phyloP scores from a whole-genome alignment of 176 grass and related monocot species.

The Triticum monococcum region DNA sequence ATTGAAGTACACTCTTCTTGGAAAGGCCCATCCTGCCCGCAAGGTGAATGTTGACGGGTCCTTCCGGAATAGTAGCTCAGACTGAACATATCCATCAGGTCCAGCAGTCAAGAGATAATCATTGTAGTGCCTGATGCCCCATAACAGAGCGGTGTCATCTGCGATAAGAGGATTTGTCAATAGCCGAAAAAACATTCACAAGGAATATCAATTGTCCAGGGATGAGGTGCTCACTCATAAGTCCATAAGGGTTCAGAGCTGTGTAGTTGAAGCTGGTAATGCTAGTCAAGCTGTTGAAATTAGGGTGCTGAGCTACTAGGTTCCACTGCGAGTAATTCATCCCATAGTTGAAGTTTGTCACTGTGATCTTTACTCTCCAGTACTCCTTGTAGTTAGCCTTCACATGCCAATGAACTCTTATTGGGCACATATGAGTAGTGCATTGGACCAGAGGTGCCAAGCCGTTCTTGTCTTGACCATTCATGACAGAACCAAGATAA shows the following conservation, averaged over 20 bases:
- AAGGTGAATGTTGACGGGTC: conserved; percentile 58
- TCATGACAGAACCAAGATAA: conserved; percentile 52
- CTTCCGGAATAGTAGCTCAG: conserved; percentile 72
- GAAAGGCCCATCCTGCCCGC: conserved; percentile 78
- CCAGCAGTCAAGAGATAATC: conserved; percentile 59
- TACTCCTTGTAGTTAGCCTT: conserved; percentile 78
- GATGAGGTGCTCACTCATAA: conserved; percentile 50
- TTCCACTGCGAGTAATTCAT: conserved; percentile 85
- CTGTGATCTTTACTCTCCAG: conserved; percentile 63
- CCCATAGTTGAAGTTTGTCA: conserved; percentile 78
- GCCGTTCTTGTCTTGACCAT: conserved; percentile 43
- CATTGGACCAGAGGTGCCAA: conserved; percentile 66
- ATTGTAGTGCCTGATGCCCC: conserved; percentile 82
- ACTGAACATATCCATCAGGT: conserved; percentile 70
- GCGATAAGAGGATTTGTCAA: neutral
- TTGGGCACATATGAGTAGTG: conserved; percentile 82
- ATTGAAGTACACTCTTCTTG: conserved; percentile 71
- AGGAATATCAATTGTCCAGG: neutral
- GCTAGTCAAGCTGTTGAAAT: conserved; percentile 68
- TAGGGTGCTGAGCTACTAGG: conserved; percentile 61
- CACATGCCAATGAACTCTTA: conserved; percentile 86
- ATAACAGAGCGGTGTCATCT: conserved; percentile 79
- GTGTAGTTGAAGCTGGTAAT: conserved; percentile 79
- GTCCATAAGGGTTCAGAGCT: conserved; percentile 48
- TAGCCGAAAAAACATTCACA: neutral